Base-by-base conservation (phyloP, 1,284 basidiomycete genomes). In the Irpex sp. region DNA sequence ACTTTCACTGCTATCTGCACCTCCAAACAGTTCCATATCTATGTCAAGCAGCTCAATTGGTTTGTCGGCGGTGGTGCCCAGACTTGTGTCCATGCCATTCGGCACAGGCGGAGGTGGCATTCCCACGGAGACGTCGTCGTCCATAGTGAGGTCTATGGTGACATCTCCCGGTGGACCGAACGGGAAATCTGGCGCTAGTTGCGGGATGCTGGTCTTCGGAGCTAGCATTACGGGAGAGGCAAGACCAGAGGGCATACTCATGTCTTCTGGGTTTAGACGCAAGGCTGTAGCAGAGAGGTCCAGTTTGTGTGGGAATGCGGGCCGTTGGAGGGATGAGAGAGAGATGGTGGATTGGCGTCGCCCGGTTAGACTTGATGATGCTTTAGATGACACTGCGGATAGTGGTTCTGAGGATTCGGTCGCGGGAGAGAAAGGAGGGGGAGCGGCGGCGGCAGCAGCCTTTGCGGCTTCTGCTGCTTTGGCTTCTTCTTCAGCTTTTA, bases 11-110 rank as follows among this genome's bases (percentile, higher is more conserved):
- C 43, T 31, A 43, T 15, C 64, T 5, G 58, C 53, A 37, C 70
- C 67, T 4, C 67, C 68, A 59, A 76, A 76, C 59, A 76, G 66
- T 50, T 87, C 84, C 61, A 89, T 84, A 54, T 87, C 84, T 59
- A 89, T 83, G 62, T 89, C 87, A 73, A 90, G 85, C 11, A 92
- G 79, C 70, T 92, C 90, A 63, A 92, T 92, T 11, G 90, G 90
- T 69, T 90, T 89, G 71, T 92, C 90, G 0, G 84, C 89, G 4
- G 87, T 88, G 69, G 75, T 85, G 6, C 90, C 87, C 21, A 84
- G 69, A 17, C 75, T 61, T 59, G 78, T 63, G 61, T 76, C 71
- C 58, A 77, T 68, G 9, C 37, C 61, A 39, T 39, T 15, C 35
- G 63, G 62, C 49, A 61, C 63, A 26, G 63, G 55, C 31, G 69